Evolutionary conservation across 352 stramenopile genomes (phyloP).

Genomic region (Globisporangium alternatum): DNA sequence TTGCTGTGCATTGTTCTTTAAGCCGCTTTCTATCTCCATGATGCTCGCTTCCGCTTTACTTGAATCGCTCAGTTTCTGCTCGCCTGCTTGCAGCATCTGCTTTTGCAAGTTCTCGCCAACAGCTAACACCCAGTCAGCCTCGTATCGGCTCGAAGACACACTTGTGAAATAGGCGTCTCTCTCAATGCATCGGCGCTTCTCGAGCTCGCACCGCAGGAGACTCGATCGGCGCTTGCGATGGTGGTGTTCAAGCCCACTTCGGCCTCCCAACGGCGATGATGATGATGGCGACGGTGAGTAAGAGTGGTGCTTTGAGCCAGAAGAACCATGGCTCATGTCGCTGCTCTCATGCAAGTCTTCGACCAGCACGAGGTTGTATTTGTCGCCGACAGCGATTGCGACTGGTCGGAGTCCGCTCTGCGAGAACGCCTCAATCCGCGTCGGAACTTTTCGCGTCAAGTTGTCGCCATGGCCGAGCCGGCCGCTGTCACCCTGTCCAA

Average conservation of each 20-base stretch:
- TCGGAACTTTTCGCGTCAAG: constrained; percentile 56
- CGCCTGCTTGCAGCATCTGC: neutral
- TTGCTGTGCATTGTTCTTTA: neutral
- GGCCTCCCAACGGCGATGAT: neutral
- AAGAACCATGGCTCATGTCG: neutral
- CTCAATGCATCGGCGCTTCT: neutral
- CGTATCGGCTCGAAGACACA: neutral
- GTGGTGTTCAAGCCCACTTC: neutral
- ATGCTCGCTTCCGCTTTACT: neutral
- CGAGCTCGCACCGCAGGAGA: constrained; percentile 3
- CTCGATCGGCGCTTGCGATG: constrained; percentile 10
- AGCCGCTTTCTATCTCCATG: neutral
- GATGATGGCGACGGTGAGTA: neutral
- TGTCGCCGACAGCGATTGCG: constrained; percentile 80
- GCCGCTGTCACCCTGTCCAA: constrained; percentile 77
- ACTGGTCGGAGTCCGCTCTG: constrained; percentile 51
- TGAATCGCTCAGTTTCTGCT: neutral
- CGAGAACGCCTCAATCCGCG: constrained; percentile 51
- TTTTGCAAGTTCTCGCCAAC: constrained; percentile 14
- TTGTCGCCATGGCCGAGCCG: constrained; percentile 72
- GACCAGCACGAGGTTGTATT: constrained; percentile 83
- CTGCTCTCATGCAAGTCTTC: constrained; percentile 23
- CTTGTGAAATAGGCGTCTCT: too few relatives aligned
- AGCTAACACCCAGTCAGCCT: constrained; percentile 12
- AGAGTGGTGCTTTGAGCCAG: neutral